Evolutionary conservation across 164 flowering plant genomes (phyloP).

Genomic region (Chloranthus sessilifolius): DNA sequence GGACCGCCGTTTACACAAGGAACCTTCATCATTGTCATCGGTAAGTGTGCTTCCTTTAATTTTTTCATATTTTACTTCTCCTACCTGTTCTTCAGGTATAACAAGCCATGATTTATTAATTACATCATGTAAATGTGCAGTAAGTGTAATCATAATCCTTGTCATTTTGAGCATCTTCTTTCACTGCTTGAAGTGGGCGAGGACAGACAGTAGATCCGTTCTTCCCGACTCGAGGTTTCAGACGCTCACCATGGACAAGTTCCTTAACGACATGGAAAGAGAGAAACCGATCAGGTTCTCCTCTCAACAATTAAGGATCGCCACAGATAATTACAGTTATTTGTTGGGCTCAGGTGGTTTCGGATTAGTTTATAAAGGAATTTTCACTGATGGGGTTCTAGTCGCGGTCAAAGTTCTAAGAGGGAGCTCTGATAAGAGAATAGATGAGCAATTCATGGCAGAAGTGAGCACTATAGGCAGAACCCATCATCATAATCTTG

Average conservation of each 20-base stretch:
- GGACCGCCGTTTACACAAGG: too few species aligned
- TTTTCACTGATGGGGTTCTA: slow-evolving; percentile 4
- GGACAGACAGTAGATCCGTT: not conserved
- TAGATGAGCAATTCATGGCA: slow-evolving; percentile 25
- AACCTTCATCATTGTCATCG: too few species aligned
- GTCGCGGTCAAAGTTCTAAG: slow-evolving; percentile 22
- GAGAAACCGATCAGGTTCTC: slow-evolving; percentile 21
- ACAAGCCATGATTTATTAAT: not conserved
- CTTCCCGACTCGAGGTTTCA: not conserved
- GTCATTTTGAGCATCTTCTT: too few species aligned
- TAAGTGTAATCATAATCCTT: too few species aligned
- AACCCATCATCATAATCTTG: slow-evolving; percentile 26
- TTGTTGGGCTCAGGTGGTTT: slow-evolving; percentile 22
- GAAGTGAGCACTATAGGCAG: slow-evolving; percentile 27
- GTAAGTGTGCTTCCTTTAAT: too few species aligned
- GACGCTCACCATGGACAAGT: slow-evolving; percentile 11
- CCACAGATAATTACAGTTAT: slow-evolving; percentile 9
- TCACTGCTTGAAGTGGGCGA: not conserved
- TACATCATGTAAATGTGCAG: slow-evolving; percentile 4
- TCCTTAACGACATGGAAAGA: slow-evolving; percentile 20
- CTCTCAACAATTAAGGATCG: slow-evolving; percentile 12
- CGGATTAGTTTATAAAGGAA: slow-evolving; percentile 22
- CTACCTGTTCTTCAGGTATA: too few species aligned
- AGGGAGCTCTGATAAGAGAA: slow-evolving; percentile 12
- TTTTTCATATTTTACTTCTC: too few species aligned